Conservation (phyloP, 805 yeast species). For the Suhomyces sp. region DNA sequence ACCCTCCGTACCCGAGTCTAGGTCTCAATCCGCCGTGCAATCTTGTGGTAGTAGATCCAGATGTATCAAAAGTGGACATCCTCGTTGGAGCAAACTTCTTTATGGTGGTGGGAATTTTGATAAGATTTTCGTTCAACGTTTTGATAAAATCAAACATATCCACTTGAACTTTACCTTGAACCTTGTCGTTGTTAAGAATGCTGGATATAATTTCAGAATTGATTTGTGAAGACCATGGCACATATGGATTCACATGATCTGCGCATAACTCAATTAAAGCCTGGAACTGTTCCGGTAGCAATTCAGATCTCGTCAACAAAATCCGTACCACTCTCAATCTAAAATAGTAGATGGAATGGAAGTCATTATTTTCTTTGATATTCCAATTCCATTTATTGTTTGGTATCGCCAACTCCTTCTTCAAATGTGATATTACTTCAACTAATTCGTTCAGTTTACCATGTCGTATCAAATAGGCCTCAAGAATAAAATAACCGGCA, state of each 20-base stretch:
- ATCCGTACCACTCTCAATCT: conserved; percentile 2
- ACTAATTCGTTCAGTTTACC: not conserved
- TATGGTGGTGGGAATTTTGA: conserved; percentile 7
- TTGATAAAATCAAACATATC: not conserved
- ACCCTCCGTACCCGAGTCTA: conserved; percentile 22
- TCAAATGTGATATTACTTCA: too few species aligned
- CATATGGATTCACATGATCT: conserved; percentile 25
- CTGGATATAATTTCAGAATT: conserved; percentile 6
- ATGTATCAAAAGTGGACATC: not conserved
- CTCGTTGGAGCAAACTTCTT: too few species aligned
- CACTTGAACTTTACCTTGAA: not conserved
- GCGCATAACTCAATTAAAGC: conserved; percentile 11
- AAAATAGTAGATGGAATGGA: conserved; percentile 1
- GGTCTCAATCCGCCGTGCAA: conserved; percentile 18
- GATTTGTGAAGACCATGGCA: conserved; percentile 27
- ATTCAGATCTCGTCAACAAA: not conserved
- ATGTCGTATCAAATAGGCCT: not conserved
- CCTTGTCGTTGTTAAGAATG: not conserved
- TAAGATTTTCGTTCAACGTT: conserved; percentile 3
- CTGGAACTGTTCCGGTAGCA: not conserved
- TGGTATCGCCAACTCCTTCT: too few species aligned
- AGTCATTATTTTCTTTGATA: too few species aligned
- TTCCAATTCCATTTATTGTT: conserved; percentile 1
- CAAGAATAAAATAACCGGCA: not conserved
- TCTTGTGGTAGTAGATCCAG: not conserved